These are phyloP conservation scores for Solanum dulcamara DNA, from an alignment of 257 asterid genomes.

Conservation along the genomic window DNA sequence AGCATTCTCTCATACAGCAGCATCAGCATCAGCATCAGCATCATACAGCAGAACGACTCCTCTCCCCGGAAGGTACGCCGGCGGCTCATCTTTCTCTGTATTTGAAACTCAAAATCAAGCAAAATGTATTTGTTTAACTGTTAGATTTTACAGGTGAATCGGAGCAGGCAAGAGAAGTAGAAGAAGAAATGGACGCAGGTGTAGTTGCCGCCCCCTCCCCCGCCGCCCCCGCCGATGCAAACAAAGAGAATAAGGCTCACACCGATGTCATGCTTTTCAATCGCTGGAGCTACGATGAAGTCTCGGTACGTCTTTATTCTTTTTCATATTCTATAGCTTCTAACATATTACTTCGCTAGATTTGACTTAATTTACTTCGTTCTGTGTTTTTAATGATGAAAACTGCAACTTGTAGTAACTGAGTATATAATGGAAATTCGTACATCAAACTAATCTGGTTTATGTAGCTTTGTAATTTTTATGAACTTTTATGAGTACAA, in stretches of 20 bases:
- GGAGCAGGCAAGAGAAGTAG: neutral
- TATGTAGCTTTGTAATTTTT: neutral
- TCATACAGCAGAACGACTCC: neutral
- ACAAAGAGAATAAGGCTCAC: constrained; percentile 13
- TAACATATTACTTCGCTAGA: neutral
- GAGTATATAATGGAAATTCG: neutral
- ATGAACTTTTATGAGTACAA: neutral
- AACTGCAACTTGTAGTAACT: neutral
- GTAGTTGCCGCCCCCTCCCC: neutral
- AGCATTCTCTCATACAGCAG: neutral
- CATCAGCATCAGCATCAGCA: too few relatives aligned
- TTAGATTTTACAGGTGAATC: neutral
- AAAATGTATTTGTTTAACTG: neutral
- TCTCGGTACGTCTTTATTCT: constrained; percentile 11
- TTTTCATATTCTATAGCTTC: neutral
- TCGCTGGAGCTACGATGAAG: constrained; percentile 55
- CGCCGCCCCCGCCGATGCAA: neutral
- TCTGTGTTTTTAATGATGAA: neutral
- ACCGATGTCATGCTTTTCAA: constrained; percentile 45
- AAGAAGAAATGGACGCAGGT: neutral
- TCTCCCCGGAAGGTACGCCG: neutral
- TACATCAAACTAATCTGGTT: neutral
- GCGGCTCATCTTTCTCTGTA: neutral
- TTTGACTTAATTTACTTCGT: neutral
- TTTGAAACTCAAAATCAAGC: neutral